Base-by-base conservation (phyloP, 805 yeast species). In the Wickerhamiella occidentalis region DNA sequence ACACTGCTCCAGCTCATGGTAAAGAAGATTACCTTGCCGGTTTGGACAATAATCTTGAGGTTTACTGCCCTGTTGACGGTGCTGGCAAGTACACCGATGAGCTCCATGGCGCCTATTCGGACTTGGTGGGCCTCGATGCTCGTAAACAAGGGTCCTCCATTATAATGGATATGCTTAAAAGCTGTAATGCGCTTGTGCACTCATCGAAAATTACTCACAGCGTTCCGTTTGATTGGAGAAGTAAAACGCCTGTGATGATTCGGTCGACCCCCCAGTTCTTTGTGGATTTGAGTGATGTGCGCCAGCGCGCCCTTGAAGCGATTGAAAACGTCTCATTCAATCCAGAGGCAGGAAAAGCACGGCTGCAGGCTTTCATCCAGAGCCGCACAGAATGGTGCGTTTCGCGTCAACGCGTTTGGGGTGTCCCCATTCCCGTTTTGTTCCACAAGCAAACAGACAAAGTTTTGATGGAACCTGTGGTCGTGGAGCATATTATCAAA, bases 201-300 rank as follows among this genome's bases (percentile, higher is more conserved):
- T 70, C 79, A 50, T 65, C 67, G 33, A 67, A 70, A 30, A 81
- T 80, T 60, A 66, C 63, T 9, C 99, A 92, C 65, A 85, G 90
- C 2, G 90, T 90, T 58, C 97, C 98, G 0, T 87, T 85, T 61
- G 98, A 92, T 63, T 92, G 98, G 98, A 76, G 98, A 57, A 85
- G 95, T 1, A 88, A 88, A 61, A 82, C 82, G 40, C 98, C 98
- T 0, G 87, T 92, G n/a, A 80, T 92, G 45, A 85, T 92, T 52
- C 73, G 97, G 52, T 80, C 97, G 0, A 92, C 98, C 0, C 92
- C 96, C 1, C 99, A 92, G 65, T 92, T 97, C 94, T 92, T 92
- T 64, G 82, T 92, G 6, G 84, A 88, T 61, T 83, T 92, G 29
- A 73, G 73, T 49, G 48, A 47, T 25, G 80, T 88, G 47, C 87